phyloP scores from a whole-genome alignment of 306 rosid species.

The Cucurbita argyrosperma region DNA sequence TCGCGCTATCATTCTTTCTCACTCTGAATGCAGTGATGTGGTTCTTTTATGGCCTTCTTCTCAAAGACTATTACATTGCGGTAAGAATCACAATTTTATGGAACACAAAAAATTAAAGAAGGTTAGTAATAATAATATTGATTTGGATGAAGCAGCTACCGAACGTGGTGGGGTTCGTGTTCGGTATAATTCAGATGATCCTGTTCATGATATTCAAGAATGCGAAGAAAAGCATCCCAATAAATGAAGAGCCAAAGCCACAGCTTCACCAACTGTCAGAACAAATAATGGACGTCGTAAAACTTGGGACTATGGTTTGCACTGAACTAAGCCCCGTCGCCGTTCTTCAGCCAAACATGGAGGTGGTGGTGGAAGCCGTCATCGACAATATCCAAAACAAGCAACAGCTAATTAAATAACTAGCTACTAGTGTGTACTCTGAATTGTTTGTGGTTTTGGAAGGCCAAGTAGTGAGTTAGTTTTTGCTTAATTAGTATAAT shows the following conservation, averaged over 20 bases:
- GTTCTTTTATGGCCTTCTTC: constrained; percentile 86
- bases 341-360: constrained; percentile 8
- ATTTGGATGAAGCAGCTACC: constrained; percentile 41
- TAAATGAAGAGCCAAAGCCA: constrained; percentile 8
- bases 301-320: constrained; percentile 27
- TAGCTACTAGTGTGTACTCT: too few species aligned
- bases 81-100: constrained; percentile 9
- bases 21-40: constrained; percentile 79
- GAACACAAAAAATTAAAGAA: too few species aligned
- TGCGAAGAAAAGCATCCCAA: constrained; percentile 12
- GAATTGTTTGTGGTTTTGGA: too few species aligned
- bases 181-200: constrained; percentile 73
- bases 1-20: constrained; percentile 59
- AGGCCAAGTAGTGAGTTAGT: too few species aligned
- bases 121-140: too few species aligned
- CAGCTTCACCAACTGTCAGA: constrained; percentile 43
- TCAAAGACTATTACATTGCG: constrained; percentile 74
- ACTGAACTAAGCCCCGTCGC: constrained; percentile 23
- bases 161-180: constrained; percentile 69
- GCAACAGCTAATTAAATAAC: background rate
- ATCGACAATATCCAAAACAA: constrained; percentile 5
- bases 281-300: constrained; percentile 49
- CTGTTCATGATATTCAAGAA: constrained; percentile 54
- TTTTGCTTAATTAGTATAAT: too few species aligned
- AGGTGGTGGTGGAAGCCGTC: background rate